Conservation (phyloP, 495 filamentous ascomycete species). For the Patellaria atrata region DNA sequence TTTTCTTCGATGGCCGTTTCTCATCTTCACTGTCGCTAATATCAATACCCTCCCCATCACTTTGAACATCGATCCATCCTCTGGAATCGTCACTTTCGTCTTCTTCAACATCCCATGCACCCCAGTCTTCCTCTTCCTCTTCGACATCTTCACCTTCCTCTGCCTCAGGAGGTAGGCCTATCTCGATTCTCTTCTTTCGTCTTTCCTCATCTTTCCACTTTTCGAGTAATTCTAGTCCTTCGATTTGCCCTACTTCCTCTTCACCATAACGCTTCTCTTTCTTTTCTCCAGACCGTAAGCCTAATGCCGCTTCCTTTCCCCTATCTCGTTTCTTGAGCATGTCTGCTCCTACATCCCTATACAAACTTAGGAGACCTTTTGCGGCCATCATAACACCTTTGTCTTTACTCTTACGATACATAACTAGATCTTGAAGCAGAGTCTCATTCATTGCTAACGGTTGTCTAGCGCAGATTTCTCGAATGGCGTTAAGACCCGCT, state of each 20-base stretch:
- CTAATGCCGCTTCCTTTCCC: slow-evolving; percentile 85
- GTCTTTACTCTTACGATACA: slow-evolving; percentile 95
- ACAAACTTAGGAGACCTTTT: slow-evolving; percentile 76
- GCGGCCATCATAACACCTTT: slow-evolving; percentile 97
- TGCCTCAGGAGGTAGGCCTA: slow-evolving; percentile 42
- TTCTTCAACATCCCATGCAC: slow-evolving; percentile 75
- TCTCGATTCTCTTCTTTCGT: slow-evolving; percentile 51
- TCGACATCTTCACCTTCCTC: slow-evolving; percentile 41
- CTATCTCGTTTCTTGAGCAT: slow-evolving; percentile 82
- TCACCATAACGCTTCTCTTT: slow-evolving; percentile 68
- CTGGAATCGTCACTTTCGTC: slow-evolving; percentile 59
- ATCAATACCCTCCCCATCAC: slow-evolving; percentile 60
- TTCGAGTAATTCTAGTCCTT: slow-evolving; percentile 83
- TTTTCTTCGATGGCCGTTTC: slow-evolving; percentile 45
- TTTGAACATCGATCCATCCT: slow-evolving; percentile 88
- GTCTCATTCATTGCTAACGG: slow-evolving; percentile 92
- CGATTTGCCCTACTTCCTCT: slow-evolving; percentile 65
- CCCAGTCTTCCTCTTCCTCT: slow-evolving; percentile 48
- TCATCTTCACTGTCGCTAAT: slow-evolving; percentile 48
- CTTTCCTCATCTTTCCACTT: slow-evolving; percentile 88
- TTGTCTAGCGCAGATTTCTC: slow-evolving; percentile 83
- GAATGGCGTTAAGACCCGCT: slow-evolving; percentile 85
- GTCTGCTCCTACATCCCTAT: slow-evolving; percentile 75
- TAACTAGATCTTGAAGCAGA: slow-evolving; percentile 85
- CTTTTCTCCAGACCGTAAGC: slow-evolving; percentile 50